phyloP scores from a whole-genome alignment of 2,329 filamentous ascomycete genomes.

The Aspergillus ochraceus region DNA sequence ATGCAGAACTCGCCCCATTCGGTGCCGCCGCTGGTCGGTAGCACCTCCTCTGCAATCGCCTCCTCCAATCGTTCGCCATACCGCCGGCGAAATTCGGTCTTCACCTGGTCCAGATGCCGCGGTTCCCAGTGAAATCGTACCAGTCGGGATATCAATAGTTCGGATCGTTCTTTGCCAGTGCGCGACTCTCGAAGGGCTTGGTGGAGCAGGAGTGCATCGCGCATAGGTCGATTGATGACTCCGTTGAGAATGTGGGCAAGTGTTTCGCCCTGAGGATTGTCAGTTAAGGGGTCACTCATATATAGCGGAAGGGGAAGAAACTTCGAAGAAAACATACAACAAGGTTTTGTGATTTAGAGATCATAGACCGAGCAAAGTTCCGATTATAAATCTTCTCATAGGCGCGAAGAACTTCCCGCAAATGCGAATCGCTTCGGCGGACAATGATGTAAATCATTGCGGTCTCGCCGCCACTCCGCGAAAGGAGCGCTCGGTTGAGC shows the following conservation, averaged over 20 bases:
- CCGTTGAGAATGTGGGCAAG: conserved; percentile 95
- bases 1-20: conserved; percentile 78
- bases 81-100: conserved; percentile 74
- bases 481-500: conserved; percentile 68
- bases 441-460: conserved; percentile 85
- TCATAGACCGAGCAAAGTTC: conserved; percentile 85
- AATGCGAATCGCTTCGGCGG: conserved; percentile 74
- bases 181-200: conserved; percentile 79
- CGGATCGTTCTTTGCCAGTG: conserved; percentile 72
- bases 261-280: conserved; percentile 72
- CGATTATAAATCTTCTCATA: conserved; percentile 73
- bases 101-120: conserved; percentile 75
- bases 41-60: conserved; percentile 74
- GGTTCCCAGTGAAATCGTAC: conserved; percentile 93
- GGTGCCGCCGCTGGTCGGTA: conserved; percentile 47
- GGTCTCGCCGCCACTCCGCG: conserved; percentile 76
- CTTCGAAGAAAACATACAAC: conserved; percentile 65
- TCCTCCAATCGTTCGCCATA: conserved; percentile 75
- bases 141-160: conserved; percentile 82
- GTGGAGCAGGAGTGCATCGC: conserved; percentile 85
- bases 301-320: conserved; percentile 1
- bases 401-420: conserved; percentile 73
- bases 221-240: conserved; percentile 90
- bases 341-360: conserved; percentile 85
- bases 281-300: conserved; percentile 9